Conservation (phyloP, 306 rosid species). For the Vigna angularis region DNA sequence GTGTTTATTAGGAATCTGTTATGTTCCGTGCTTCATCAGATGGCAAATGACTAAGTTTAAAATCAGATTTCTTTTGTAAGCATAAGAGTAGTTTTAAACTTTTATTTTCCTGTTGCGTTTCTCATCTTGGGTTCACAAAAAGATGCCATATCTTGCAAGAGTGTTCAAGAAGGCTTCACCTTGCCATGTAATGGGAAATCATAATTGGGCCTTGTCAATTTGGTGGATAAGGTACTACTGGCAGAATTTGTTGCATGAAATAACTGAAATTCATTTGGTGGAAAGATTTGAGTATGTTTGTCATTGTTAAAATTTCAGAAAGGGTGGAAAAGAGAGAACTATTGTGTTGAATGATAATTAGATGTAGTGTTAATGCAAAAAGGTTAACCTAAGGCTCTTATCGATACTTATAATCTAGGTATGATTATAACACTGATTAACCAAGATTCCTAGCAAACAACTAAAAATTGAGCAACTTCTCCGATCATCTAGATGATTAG, state of each 20-base stretch:
- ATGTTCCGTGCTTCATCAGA: slow-evolving; percentile 11
- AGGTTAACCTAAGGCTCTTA: background rate
- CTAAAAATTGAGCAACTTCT: background rate
- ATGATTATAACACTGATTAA: background rate
- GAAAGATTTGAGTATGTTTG: background rate
- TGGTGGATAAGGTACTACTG: background rate
- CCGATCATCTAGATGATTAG: background rate
- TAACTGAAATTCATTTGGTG: background rate
- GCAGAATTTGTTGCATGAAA: background rate
- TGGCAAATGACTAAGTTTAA: background rate
- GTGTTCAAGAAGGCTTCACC: background rate
- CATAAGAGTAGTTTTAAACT: background rate
- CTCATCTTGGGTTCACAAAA: slow-evolving; percentile 9
- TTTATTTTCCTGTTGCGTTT: slow-evolving; percentile 6
- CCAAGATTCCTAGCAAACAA: background rate
- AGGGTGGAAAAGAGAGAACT: slow-evolving; percentile 1
- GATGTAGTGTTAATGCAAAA: background rate
- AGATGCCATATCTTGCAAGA: background rate
- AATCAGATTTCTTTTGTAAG: slow-evolving; percentile 7
- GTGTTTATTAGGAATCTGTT: slow-evolving; percentile 6
- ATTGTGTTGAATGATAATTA: background rate
- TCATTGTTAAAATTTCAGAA: background rate
- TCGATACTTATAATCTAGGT: slow-evolving; percentile 10
- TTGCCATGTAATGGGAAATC: slow-evolving; percentile 3
- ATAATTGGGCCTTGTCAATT: background rate